Conservation (phyloP, 2,329 filamentous ascomycete species). For the Pseudocercospora macadamiae region DNA sequence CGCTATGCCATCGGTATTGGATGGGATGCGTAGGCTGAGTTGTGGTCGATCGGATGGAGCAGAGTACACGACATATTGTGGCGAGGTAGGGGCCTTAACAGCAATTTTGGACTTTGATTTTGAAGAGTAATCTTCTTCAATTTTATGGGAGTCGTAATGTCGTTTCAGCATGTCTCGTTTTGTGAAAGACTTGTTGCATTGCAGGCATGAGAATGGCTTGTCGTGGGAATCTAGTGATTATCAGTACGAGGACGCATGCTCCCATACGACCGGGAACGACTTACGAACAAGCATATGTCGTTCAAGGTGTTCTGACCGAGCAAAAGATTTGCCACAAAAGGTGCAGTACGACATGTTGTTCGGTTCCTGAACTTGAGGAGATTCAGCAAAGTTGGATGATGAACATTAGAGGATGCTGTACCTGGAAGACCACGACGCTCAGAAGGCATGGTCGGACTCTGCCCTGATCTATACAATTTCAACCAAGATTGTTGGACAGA, state of each 20-base stretch:
- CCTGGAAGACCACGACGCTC: background rate
- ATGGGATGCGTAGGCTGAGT: background rate
- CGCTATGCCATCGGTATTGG: background rate
- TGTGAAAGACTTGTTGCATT: constrained; percentile 1
- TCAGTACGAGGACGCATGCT: too few relatives aligned
- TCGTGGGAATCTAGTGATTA: background rate
- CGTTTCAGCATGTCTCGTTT: background rate
- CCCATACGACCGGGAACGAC: background rate
- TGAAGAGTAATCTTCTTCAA: too few relatives aligned
- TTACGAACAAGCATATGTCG: constrained; percentile 1
- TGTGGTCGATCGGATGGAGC: background rate
- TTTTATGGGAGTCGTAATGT: background rate
- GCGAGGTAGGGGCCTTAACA: too few relatives aligned
- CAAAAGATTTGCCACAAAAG: background rate
- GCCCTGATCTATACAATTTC: background rate
- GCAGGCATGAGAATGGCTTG: background rate
- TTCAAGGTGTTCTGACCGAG: background rate
- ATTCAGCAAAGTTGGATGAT: background rate
- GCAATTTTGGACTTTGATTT: too few relatives aligned
- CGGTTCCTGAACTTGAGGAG: background rate
- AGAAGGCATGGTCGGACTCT: background rate
- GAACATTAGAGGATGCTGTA: background rate
- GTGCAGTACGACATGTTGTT: background rate
- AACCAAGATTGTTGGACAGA: background rate
- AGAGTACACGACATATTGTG: background rate